Conservation (phyloP, 495 filamentous ascomycete species). For the Parachaetomium inaequale region DNA sequence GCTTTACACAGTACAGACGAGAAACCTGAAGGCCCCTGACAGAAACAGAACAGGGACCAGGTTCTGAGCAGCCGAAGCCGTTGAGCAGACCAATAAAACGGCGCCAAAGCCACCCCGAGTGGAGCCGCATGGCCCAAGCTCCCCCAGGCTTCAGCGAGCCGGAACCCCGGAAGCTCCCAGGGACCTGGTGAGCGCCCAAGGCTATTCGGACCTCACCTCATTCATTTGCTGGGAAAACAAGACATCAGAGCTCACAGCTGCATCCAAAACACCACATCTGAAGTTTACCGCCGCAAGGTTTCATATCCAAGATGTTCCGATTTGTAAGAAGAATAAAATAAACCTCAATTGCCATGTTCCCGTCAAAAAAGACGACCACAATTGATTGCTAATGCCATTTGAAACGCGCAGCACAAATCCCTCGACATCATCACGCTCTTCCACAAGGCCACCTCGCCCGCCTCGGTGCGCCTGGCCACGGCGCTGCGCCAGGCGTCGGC, state of each 20-base stretch:
- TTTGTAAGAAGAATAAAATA: conserved; percentile 20
- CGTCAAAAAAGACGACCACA: not conserved
- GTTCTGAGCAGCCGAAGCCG: too few species aligned
- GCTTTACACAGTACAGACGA: too few species aligned
- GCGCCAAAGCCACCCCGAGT: not conserved
- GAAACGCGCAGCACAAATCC: conserved; percentile 60
- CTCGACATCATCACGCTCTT: conserved; percentile 94
- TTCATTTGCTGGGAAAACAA: not conserved
- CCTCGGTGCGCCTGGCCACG: conserved; percentile 63
- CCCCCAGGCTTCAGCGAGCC: not conserved
- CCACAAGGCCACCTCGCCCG: conserved; percentile 66
- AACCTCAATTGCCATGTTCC: not conserved
- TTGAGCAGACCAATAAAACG: not conserved
- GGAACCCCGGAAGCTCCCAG: too few species aligned
- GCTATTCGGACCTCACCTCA: not conserved
- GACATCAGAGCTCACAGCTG: not conserved
- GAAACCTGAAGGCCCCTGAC: too few species aligned
- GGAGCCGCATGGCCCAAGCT: conserved; percentile 9
- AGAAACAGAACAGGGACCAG: too few species aligned
- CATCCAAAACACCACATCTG: not conserved
- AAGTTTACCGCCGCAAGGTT: too few species aligned
- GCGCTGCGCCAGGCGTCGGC: conserved; percentile 72
- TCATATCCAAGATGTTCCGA: conserved; percentile 27
- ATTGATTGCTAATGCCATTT: not conserved
- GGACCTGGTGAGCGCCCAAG: not conserved